These are phyloP conservation scores for Carex scoparia DNA, from an alignment of 176 grass and related monocot genomes.

Conservation along the genomic window DNA sequence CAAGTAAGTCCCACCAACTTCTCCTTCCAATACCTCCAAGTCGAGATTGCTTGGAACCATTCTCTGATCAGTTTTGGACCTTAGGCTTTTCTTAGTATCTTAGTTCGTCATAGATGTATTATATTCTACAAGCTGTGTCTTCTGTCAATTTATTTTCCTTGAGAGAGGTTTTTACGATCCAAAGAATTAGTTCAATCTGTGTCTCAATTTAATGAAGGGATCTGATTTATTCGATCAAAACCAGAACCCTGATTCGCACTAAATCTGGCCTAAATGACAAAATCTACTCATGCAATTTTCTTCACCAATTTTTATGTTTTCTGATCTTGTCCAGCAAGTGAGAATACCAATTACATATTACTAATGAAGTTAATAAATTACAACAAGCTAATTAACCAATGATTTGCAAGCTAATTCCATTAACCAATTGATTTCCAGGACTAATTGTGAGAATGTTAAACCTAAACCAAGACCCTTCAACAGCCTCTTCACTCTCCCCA, in stretches of 20 bases:
- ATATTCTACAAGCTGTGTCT: not conserved
- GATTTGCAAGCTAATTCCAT: not conserved
- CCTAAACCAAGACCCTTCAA: constrained; percentile 19
- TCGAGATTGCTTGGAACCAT: not conserved
- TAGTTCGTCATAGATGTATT: not conserved
- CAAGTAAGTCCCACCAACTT: not conserved
- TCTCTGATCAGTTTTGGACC: not conserved
- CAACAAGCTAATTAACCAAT: not conserved
- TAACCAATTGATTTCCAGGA: not conserved
- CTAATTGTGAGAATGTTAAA: constrained; percentile 23
- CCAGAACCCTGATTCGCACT: not conserved
- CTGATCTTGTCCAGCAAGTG: not conserved
- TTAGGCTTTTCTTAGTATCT: not conserved
- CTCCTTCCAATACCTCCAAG: not conserved
- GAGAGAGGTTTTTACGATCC: not conserved
- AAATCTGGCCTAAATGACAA: not conserved
- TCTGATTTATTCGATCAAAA: constrained; percentile 3
- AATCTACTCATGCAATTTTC: not conserved
- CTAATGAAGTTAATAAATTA: not conserved
- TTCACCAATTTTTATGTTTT: not conserved
- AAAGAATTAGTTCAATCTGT: not conserved
- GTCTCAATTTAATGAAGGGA: not conserved
- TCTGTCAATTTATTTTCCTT: not conserved
- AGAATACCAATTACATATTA: not conserved
- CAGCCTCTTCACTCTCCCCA: not conserved